These are phyloP conservation scores for Saposhnikovia divaricata DNA, from an alignment of 129 eudicot genomes.

Conservation along the genomic window DNA sequence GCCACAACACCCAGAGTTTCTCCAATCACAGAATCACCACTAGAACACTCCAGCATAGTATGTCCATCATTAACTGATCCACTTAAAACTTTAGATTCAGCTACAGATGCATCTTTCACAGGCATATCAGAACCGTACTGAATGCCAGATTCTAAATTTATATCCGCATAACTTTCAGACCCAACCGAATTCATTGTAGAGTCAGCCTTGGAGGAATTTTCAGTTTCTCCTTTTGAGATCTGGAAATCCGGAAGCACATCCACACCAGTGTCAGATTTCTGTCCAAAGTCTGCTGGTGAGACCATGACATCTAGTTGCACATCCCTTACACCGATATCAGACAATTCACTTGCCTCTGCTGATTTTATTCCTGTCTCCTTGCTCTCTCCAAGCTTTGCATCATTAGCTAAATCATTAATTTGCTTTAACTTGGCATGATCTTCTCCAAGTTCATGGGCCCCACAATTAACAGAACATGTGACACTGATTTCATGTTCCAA, in stretches of 20 bases:
- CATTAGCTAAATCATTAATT: neutral
- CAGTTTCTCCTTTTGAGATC: constrained; percentile 17
- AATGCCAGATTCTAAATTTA: neutral
- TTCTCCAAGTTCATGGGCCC: neutral
- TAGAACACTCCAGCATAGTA: constrained; percentile 29
- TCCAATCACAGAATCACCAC: constrained; percentile 26
- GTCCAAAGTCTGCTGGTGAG: neutral
- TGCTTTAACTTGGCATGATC: too few relatives aligned
- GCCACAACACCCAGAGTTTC: constrained; percentile 24
- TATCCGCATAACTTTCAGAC: constrained; percentile 14
- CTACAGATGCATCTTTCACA: neutral
- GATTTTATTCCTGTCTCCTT: neutral
- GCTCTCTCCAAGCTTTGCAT: neutral
- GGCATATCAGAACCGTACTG: constrained; percentile 3
- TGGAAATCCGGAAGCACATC: constrained; percentile 13
- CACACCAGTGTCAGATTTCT: neutral
- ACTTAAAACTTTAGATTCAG: constrained; percentile 8
- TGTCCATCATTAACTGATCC: neutral
- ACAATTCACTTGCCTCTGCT: neutral
- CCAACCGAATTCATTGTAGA: neutral
- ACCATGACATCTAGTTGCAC: neutral
- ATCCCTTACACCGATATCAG: neutral
- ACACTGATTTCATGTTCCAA: constrained; percentile 2
- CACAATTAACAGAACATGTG: constrained; percentile 21
- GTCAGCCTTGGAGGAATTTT: constrained; percentile 5